These are phyloP conservation scores for Rhynchosporium agropyri DNA, from an alignment of 2,329 filamentous ascomycete species.

Conservation along the genomic window DNA sequence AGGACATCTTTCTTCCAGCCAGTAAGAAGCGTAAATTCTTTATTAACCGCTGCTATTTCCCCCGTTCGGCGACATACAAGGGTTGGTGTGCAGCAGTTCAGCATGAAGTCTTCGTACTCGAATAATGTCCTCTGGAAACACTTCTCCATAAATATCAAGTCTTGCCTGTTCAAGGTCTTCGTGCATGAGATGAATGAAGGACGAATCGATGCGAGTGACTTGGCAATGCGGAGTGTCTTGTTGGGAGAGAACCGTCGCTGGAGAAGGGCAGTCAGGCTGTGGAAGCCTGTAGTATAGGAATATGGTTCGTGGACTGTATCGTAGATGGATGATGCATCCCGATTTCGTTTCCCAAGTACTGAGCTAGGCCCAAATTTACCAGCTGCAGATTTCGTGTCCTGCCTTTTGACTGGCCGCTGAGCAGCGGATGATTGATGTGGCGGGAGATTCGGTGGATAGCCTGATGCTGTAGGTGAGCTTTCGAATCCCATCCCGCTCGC, in stretches of 20 bases:
- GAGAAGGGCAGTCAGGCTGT: constrained; percentile 80
- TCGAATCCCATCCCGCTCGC: constrained; percentile 57
- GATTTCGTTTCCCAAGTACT: constrained; percentile 53
- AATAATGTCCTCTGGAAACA: constrained; percentile 91
- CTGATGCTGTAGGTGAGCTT: constrained; percentile 52
- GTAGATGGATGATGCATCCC: constrained; percentile 85
- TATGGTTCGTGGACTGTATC: constrained; percentile 89
- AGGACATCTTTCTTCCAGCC: constrained; percentile 92
- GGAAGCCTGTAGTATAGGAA: constrained; percentile 86
- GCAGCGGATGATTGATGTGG: constrained; percentile 30
- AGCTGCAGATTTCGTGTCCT: constrained; percentile 34
- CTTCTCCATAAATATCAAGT: constrained; percentile 97
- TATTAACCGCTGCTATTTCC: constrained; percentile 92
- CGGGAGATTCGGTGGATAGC: constrained; percentile 31
- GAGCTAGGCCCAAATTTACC: constrained; percentile 39
- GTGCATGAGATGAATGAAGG: constrained; percentile 93
- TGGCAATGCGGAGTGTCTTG: constrained; percentile 81
- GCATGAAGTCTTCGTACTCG: constrained; percentile 91
- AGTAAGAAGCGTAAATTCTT: constrained; percentile 94
- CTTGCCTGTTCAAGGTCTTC: constrained; percentile 82
- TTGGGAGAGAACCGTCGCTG: constrained; percentile 76
- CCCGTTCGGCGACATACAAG: constrained; percentile 90
- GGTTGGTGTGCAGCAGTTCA: constrained; percentile 84
- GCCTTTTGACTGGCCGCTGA: constrained; percentile 37
- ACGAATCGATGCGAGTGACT: constrained; percentile 84